These are phyloP conservation scores for Tetradesmus obliquus DNA, from an alignment of 139 green algal genomes.

Conservation along the genomic window DNA sequence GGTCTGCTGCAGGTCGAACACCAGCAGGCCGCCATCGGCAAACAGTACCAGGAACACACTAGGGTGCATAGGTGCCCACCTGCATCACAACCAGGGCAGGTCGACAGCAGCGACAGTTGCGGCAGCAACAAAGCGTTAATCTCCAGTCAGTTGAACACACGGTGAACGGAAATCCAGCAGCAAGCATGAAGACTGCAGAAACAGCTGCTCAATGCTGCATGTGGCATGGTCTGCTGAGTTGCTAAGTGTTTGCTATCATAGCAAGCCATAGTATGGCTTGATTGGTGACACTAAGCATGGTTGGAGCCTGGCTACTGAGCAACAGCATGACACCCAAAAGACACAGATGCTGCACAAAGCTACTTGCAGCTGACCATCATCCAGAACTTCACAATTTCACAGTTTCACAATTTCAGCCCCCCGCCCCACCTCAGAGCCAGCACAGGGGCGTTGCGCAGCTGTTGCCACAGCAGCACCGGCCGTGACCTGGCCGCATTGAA, in stretches of 20 bases:
- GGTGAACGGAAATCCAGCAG: neutral
- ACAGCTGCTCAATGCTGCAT: no score
- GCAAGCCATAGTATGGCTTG: no score
- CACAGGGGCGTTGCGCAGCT: constrained; percentile 29
- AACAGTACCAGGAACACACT: constrained; percentile 56
- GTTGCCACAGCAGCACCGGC: constrained; percentile 48
- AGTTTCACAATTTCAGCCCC: no score
- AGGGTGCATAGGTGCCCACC: constrained; percentile 46
- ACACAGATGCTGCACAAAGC: neutral
- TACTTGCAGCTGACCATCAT: neutral
- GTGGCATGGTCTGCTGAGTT: no score
- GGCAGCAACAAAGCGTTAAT: neutral
- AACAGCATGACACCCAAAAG: neutral
- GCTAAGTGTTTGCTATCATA: no score
- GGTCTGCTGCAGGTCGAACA: constrained; percentile 49
- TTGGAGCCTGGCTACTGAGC: no score
- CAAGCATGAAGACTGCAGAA: no score
- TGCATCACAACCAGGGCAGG: neutral
- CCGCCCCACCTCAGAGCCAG: constrained; percentile 25
- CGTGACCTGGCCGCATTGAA: constrained; percentile 26
- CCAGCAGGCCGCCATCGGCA: constrained; percentile 47
- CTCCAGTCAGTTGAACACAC: neutral
- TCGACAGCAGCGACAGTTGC: neutral
- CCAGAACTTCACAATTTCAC: no score
- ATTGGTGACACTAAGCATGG: no score